Evolutionary conservation across 805 yeast genomes (phyloP), one percentile per base, ranked within the genome.

Genomic region (Blastobotrys attinorum): DNA sequence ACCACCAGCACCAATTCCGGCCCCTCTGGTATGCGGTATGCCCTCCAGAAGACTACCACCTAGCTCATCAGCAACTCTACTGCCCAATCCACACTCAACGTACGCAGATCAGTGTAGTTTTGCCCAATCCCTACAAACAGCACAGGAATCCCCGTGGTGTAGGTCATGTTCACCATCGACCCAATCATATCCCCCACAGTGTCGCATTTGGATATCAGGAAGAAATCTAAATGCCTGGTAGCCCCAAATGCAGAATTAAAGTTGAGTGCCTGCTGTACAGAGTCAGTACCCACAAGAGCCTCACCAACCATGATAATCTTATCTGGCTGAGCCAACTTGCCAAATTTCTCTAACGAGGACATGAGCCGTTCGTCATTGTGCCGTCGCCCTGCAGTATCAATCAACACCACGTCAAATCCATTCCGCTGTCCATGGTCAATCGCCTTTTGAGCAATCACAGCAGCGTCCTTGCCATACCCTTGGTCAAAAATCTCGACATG

Each of bases 271-370:
- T 90, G 98, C 62, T 83, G 83, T 2, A 92, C 97, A 1, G 97
- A 86, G 60, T 90, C 98, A 0, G 97, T 89, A 15, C 98, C 98
- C 1, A 90, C 97, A 31, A 90, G 69, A 0, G 98, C 98, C 64
- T 90, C 98, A 34, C 97, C 97, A 16, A 90, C 98, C 97, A 92
- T 92, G 58, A 90, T 89, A 56, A 90, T 90, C 62, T 86, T 90
- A 64, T 90, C 92, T 0, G 97, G 98, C 40, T 86, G 75, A 2
- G 97, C 97, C 40, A 94, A 89, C 56, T 84, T 87, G 15, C 97
- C 97, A 63, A 90, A 90, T 44, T 90, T 86, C 53, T 88, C 94
- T 51, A 90, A 67, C 5, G 97, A 96, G 0, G 96, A 90, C 98
- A 90, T 90, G 49, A 90, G 71, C 46, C 90, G 80, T 15, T 92